These are phyloP conservation scores for Margaritispora aquatica DNA, from an alignment of 495 filamentous ascomycete genomes.

Conservation along the genomic window DNA sequence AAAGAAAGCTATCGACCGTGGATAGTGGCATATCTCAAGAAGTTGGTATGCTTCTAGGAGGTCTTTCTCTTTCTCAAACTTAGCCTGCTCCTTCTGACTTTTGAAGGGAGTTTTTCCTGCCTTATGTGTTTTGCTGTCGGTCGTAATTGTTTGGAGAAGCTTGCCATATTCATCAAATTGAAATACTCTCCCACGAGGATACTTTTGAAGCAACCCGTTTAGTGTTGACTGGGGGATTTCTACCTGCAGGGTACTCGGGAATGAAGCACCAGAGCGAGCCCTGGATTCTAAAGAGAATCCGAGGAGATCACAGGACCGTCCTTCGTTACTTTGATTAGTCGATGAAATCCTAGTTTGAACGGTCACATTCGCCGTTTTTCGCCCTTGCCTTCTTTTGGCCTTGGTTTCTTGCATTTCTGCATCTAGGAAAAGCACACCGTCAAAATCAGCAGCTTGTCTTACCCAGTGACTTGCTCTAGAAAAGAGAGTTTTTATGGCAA, in stretches of 20 bases:
- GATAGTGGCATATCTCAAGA: slow-evolving; percentile 29
- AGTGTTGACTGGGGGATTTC: slow-evolving; percentile 27
- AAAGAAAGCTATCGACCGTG: slow-evolving; percentile 46
- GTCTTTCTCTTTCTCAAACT: slow-evolving; percentile 5
- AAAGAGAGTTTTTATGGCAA: slow-evolving; percentile 19
- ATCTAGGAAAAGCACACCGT: slow-evolving; percentile 46
- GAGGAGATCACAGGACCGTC: slow-evolving; percentile 5
- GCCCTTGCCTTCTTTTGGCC: not conserved
- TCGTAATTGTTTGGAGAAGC: slow-evolving; percentile 5
- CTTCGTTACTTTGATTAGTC: not conserved
- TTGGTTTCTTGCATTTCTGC: slow-evolving; percentile 25
- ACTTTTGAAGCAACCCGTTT: slow-evolving; percentile 27
- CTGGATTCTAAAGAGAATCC: slow-evolving; percentile 2
- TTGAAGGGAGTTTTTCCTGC: not conserved
- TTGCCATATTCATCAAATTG: slow-evolving; percentile 29
- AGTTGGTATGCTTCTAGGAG: not conserved
- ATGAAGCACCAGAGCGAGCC: not conserved
- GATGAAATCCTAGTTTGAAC: not conserved
- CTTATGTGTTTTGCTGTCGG: not conserved
- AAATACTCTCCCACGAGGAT: slow-evolving; percentile 31
- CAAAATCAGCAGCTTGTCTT: slow-evolving; percentile 40
- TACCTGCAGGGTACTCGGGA: slow-evolving; percentile 1
- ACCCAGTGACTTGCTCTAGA: slow-evolving; percentile 39
- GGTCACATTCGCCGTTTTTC: not conserved
- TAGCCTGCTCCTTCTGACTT: not conserved